Evolutionary conservation across 257 asterid genomes (phyloP).

Genomic region (Nicotiana tabacum): DNA sequence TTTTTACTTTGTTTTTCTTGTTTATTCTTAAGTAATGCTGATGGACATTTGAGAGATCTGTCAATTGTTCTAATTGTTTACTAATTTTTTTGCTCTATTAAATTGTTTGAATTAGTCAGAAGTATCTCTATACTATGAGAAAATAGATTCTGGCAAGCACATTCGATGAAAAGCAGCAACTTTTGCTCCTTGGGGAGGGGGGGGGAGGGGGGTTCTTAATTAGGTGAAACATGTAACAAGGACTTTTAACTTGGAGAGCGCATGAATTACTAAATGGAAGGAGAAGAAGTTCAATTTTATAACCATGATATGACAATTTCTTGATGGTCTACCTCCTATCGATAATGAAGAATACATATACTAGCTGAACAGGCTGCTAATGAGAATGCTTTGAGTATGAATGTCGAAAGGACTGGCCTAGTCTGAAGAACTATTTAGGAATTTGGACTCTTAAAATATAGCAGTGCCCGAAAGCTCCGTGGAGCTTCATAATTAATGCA

Average conservation of each 20-base stretch:
- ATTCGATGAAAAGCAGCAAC: background rate
- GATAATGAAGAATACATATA: background rate
- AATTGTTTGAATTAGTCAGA: background rate
- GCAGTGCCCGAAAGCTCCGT: background rate
- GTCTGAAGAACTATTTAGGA: background rate
- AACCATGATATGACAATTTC: background rate
- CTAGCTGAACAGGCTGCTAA: background rate
- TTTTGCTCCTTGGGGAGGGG: background rate
- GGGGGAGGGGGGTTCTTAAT: background rate
- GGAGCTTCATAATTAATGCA: background rate
- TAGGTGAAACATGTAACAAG: background rate
- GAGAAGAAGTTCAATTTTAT: background rate
- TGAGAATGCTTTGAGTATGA: background rate
- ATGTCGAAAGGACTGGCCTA: background rate
- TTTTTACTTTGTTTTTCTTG: background rate
- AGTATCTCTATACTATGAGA: background rate
- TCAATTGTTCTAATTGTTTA: background rate
- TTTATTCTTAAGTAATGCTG: slow-evolving; percentile 3
- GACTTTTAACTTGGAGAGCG: background rate
- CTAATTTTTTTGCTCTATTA: background rate
- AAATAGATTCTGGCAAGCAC: background rate
- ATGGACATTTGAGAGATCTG: slow-evolving; percentile 6
- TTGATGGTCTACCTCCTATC: background rate
- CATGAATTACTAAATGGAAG: background rate
- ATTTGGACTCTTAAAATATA: background rate